These are phyloP conservation scores for Fusarium vanettenii DNA, from an alignment of 2,329 filamentous ascomycete species.

Conservation along the genomic window DNA sequence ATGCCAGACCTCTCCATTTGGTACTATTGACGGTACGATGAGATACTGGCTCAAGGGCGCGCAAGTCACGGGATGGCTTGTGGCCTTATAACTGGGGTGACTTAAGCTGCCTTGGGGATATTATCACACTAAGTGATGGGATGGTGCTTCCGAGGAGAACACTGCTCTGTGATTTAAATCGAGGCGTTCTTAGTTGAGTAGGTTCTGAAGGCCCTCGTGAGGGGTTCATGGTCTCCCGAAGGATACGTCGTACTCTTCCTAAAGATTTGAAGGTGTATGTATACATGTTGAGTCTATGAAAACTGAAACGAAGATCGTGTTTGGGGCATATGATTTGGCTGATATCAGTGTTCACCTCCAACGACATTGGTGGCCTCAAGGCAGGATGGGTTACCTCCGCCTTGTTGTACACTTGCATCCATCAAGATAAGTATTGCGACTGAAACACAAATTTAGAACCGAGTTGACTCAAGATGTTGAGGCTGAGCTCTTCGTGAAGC, in stretches of 20 bases:
- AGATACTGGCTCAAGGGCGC: neutral
- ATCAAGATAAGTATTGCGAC: neutral
- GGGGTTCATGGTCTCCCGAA: neutral
- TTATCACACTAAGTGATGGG: neutral
- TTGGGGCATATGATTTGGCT: neutral
- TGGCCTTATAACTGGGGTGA: neutral
- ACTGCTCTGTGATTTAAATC: neutral
- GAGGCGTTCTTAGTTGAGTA: neutral
- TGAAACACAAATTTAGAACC: neutral
- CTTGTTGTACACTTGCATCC: neutral
- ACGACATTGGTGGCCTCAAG: neutral
- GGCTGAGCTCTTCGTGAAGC: neutral
- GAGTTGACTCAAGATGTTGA: neutral
- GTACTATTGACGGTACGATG: neutral
- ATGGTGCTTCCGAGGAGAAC: neutral
- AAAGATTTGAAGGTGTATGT: neutral
- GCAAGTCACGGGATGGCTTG: neutral
- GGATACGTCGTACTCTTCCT: neutral
- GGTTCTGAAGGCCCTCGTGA: neutral
- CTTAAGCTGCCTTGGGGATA: neutral
- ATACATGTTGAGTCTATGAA: neutral
- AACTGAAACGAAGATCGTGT: neutral
- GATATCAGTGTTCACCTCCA: neutral
- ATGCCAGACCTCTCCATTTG: conserved; percentile 11
- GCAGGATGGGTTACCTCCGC: no score